Percentiles rank a stretch among this genome's conserved stretches.
phyloP scores from a whole-genome alignment of 2,329 filamentous ascomycete genomes.

The Penicillium sp. region DNA sequence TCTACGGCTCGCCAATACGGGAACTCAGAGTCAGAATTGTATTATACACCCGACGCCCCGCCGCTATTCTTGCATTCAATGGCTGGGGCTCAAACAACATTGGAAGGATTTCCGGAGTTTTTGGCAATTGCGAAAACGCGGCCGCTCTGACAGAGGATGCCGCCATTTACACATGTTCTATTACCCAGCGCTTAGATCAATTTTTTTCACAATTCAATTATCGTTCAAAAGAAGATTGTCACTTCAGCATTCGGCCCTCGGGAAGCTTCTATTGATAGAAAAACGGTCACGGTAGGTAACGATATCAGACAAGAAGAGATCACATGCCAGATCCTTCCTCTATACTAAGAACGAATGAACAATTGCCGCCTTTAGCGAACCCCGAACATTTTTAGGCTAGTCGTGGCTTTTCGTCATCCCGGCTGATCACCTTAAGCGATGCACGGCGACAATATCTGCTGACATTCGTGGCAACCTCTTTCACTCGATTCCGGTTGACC shows the following conservation, averaged over 20 bases:
- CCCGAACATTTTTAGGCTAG: not conserved
- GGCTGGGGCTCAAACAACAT: conserved; percentile 22
- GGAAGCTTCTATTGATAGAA: conserved; percentile 7
- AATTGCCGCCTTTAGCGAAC: not conserved
- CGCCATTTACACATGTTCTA: conserved; percentile 24
- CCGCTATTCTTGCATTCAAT: not conserved
- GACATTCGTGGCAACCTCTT: conserved; percentile 28
- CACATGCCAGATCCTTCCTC: not conserved
- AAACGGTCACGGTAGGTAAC: conserved; percentile 12
- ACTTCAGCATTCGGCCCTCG: not conserved
- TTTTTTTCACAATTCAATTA: conserved; percentile 19
- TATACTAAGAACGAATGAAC: not conserved
- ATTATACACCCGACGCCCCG: conserved; percentile 28
- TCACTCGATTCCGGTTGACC: conserved; percentile 35
- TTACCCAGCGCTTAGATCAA: conserved; percentile 25
- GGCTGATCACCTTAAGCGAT: conserved; percentile 10
- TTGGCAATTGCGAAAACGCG: conserved; percentile 30
- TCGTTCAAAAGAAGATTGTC: conserved; percentile 5
- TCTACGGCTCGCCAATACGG: conserved; percentile 3
- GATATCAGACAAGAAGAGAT: conserved; percentile 13
- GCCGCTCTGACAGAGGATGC: conserved; percentile 11
- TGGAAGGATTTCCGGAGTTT: conserved; percentile 35
- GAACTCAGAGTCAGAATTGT: conserved; percentile 21
- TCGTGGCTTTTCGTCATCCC: not conserved
- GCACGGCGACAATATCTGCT: conserved; percentile 18